A percentile compares a stretch with the other conserved stretches of the same genome.
phyloP scores from a whole-genome alignment of 805 yeast genomes.

The Pichia gijzeniarum region DNA sequence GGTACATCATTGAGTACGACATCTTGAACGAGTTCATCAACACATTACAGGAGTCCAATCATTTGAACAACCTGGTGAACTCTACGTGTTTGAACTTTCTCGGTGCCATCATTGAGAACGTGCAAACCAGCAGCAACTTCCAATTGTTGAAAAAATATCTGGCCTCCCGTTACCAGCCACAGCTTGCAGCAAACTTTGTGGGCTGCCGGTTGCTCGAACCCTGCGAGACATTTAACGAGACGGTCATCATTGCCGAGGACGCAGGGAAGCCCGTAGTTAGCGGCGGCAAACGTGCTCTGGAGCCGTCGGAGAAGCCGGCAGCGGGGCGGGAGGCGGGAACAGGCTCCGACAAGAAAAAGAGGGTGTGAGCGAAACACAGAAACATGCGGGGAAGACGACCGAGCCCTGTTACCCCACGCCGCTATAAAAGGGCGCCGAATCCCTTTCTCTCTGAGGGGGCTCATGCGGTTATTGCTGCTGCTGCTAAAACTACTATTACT shows the following conservation, averaged over 20 bases:
- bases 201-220: slow-evolving; percentile 20
- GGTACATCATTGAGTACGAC: slow-evolving; percentile 50
- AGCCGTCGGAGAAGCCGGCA: slow-evolving; percentile 10
- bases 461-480: too few species aligned
- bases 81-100: slow-evolving; percentile 68
- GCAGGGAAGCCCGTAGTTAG: too few species aligned
- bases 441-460: too few species aligned
- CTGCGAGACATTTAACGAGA: not conserved
- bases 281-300: slow-evolving; percentile 20
- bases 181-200: not conserved
- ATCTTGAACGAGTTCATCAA: slow-evolving; percentile 44
- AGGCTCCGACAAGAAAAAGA: not conserved
- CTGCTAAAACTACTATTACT: too few species aligned
- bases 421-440: too few species aligned
- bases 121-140: slow-evolving; percentile 15
- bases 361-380: not conserved
- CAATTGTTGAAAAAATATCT: slow-evolving; percentile 20
- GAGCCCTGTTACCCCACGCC: too few species aligned
- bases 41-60: slow-evolving; percentile 41
- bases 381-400: slow-evolving; percentile 2
- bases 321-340: not conserved
- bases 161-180: slow-evolving; percentile 12
- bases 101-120: slow-evolving; percentile 19
- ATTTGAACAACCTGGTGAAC: slow-evolving; percentile 56
- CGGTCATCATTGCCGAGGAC: too few species aligned